Evolutionary conservation across 169 alveolate species (phyloP), one percentile per base, ranked within the genome.

Genomic region (Amoebophrya sp.): DNA sequence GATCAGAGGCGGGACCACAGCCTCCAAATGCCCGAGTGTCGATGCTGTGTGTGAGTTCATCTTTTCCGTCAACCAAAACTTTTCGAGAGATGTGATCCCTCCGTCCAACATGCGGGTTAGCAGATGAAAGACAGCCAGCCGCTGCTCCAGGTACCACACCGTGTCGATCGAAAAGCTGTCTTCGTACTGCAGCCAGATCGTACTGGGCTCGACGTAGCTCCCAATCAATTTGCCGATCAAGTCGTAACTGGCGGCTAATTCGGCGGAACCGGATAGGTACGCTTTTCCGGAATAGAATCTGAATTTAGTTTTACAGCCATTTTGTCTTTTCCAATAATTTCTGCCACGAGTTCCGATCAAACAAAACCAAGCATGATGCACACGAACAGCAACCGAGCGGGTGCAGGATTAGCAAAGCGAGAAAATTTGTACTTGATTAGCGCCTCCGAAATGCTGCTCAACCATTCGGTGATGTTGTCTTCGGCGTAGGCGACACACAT

Each of bases 341-440:
- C n/a, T n/a, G n/a, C n/a, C n/a, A n/a, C n/a, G n/a, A n/a, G n/a
- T n/a, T n/a, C n/a, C n/a, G n/a, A n/a, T n/a, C n/a, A n/a, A n/a
- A n/a, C n/a, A n/a, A n/a, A n/a, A n/a, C n/a, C n/a, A n/a, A n/a
- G n/a, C n/a, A n/a, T n/a, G n/a, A n/a, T n/a, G n/a, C n/a, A n/a
- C n/a, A n/a, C n/a, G n/a, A n/a, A n/a, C n/a, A n/a, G n/a, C n/a
- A n/a, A n/a, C n/a, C n/a, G n/a, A n/a, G n/a, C n/a, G n/a, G n/a
- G n/a, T n/a, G n/a, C n/a, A n/a, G n/a, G n/a, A n/a, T n/a, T n/a
- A n/a, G n/a, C n/a, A n/a, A n/a, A n/a, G n/a, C n/a, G n/a, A n/a
- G n/a, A n/a, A n/a, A n/a, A n/a, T n/a, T n/a, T n/a, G n/a, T 47
- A 66, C 83, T 66, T 66, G 83, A 66, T 66, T 0, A 66, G 83